Evolutionary conservation across 140 eudicot species (phyloP).

Genomic region (Stevia rebaudiana): DNA sequence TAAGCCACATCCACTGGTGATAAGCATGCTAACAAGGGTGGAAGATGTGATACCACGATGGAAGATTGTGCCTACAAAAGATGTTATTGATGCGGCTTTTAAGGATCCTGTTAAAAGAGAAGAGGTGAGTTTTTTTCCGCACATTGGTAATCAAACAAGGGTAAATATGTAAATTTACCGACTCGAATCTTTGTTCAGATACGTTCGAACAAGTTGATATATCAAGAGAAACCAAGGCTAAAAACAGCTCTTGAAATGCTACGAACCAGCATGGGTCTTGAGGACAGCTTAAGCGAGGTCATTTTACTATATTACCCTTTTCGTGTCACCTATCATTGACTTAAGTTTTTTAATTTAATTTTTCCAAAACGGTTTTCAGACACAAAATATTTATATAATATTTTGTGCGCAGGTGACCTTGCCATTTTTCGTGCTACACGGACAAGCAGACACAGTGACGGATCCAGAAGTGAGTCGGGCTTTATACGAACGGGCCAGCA

Average conservation of each 20-base stretch:
- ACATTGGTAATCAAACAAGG: conserved; percentile 6
- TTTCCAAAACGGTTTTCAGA: background rate
- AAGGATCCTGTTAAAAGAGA: conserved; percentile 91
- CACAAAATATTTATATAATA: background rate
- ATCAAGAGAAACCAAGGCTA: conserved; percentile 86
- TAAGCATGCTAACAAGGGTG: conserved; percentile 63
- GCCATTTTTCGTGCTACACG: conserved; percentile 89
- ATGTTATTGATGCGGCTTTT: conserved; percentile 89
- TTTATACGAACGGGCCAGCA: conserved; percentile 65
- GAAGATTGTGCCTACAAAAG: conserved; percentile 95
- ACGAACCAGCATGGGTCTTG: conserved; percentile 92
- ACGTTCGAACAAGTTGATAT: conserved; percentile 74
- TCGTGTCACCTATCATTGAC: background rate
- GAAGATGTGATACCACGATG: conserved; percentile 94
- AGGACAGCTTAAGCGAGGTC: conserved; percentile 79
- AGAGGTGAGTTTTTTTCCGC: conserved; percentile 40
- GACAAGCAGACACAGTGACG: conserved; percentile 86
- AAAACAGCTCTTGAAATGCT: conserved; percentile 98
- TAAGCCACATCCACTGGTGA: conserved; percentile 89
- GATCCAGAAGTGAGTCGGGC: conserved; percentile 96
- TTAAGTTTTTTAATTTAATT: background rate
- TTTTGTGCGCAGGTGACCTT: conserved; percentile 56
- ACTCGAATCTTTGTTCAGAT: conserved; percentile 38
- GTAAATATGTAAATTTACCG: conserved; percentile 9
- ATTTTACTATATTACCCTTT: conserved; percentile 6